Evolutionary conservation across 1,284 basidiomycete genomes (phyloP).

Genomic region (Trametes sp.): DNA sequence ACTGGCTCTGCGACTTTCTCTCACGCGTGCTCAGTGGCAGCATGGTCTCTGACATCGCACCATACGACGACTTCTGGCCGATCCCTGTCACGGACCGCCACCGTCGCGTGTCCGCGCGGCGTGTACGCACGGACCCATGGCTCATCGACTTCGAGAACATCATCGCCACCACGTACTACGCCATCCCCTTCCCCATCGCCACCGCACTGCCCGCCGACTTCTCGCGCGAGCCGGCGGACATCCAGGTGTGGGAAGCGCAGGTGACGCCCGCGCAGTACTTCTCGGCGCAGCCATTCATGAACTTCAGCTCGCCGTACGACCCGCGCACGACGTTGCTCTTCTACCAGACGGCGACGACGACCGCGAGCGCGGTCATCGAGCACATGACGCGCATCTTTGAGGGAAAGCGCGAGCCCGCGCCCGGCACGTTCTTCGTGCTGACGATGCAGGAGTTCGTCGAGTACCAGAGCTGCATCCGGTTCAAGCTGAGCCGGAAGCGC

Average conservation of each 20-base stretch:
- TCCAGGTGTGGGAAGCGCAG: conserved; percentile 42
- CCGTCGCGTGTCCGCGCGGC: conserved; percentile 31
- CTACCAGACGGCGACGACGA: conserved; percentile 25
- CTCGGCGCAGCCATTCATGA: conserved; percentile 4
- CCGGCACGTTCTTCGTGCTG: conserved; percentile 31
- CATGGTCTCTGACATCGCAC: conserved; percentile 39
- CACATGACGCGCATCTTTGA: conserved; percentile 24
- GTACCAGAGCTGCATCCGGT: conserved; percentile 32
- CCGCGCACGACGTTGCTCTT: conserved; percentile 37
- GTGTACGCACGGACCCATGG: conserved; percentile 44
- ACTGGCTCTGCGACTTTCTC: conserved; percentile 47
- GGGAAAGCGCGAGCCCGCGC: conserved; percentile 24
- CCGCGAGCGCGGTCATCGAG: conserved; percentile 11
- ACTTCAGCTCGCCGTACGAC: conserved; percentile 17
- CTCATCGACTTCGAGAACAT: conserved; percentile 43
- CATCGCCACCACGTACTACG: conserved; percentile 38
- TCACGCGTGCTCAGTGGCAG: conserved; percentile 40
- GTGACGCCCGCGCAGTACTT: conserved; percentile 11
- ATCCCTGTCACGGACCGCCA: conserved; percentile 41
- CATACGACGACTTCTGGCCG: conserved; percentile 38
- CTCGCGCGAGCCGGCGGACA: conserved; percentile 35
- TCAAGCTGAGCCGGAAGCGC: conserved; percentile 39
- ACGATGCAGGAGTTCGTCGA: conserved; percentile 35
- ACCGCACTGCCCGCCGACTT: conserved; percentile 31
- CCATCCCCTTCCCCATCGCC: conserved; percentile 43